A percentile compares a stretch with the other conserved stretches of the same genome.
Evolutionary conservation across 2,329 filamentous ascomycete species (phyloP).

Genomic region (Colletotrichum gigasporum): DNA sequence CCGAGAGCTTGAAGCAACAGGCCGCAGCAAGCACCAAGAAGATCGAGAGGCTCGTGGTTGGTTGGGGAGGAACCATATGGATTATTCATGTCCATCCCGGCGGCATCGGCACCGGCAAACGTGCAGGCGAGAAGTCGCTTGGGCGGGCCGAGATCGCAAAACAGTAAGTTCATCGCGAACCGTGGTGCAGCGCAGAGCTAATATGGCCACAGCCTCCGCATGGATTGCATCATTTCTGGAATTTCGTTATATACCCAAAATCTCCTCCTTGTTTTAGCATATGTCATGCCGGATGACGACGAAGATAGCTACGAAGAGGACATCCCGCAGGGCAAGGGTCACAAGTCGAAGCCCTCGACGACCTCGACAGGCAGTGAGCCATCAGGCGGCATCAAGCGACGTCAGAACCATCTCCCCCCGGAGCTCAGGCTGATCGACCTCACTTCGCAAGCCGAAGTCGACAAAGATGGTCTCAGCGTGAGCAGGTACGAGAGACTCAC

Average conservation of each 20-base stretch:
- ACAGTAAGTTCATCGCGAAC: slow-evolving; percentile 70
- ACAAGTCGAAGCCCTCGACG: slow-evolving; percentile 54
- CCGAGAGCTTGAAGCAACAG: slow-evolving; percentile 59
- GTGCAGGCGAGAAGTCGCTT: slow-evolving; percentile 74
- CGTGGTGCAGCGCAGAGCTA: slow-evolving; percentile 32
- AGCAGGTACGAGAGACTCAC: slow-evolving; percentile 88
- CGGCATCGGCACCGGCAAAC: slow-evolving; percentile 71
- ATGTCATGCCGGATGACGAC: slow-evolving; percentile 80
- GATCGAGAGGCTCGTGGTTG: slow-evolving; percentile 85
- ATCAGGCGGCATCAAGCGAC: slow-evolving; percentile 72
- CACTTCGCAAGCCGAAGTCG: slow-evolving; percentile 84
- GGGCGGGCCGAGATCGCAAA: slow-evolving; percentile 91
- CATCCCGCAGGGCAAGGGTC: slow-evolving; percentile 42
- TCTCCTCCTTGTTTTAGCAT: slow-evolving; percentile 90
- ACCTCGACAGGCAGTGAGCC: slow-evolving; percentile 65
- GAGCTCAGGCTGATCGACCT: slow-evolving; percentile 93
- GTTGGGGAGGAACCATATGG: slow-evolving; percentile 97
- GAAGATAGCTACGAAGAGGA: slow-evolving; percentile 60
- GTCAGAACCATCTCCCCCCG: slow-evolving; percentile 83
- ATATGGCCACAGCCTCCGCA: slow-evolving; percentile 74
- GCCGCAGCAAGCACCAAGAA: slow-evolving; percentile 55
- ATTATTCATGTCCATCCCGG: slow-evolving; percentile 90
- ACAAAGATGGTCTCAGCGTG: slow-evolving; percentile 86
- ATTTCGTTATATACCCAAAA: slow-evolving; percentile 96
- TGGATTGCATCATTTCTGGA: slow-evolving; percentile 97